phyloP scores from a whole-genome alignment of 1,284 basidiomycete genomes.

The Malassezia japonica region DNA sequence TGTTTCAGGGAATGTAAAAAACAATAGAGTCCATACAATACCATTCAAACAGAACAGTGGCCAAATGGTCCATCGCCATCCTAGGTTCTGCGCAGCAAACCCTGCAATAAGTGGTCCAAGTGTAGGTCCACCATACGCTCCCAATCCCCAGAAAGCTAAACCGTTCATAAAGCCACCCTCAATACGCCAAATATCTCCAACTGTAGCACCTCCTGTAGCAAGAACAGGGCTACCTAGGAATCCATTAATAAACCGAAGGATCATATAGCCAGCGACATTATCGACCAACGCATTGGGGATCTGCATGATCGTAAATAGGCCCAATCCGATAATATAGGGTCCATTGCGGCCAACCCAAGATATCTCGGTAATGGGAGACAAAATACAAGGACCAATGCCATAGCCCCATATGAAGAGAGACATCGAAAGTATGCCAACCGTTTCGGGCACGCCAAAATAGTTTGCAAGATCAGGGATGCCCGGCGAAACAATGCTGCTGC shows the following conservation, averaged over 20 bases:
- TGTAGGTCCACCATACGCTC: slow-evolving; percentile 28
- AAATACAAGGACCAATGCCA: slow-evolving; percentile 31
- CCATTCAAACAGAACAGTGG: slow-evolving; percentile 39
- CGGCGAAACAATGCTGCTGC: slow-evolving; percentile 38
- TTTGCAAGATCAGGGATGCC: slow-evolving; percentile 52
- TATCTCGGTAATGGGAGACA: slow-evolving; percentile 45
- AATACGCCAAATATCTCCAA: slow-evolving; percentile 26
- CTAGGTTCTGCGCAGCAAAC: slow-evolving; percentile 33
- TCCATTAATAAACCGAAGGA: slow-evolving; percentile 47
- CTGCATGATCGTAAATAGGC: slow-evolving; percentile 19
- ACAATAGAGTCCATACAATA: slow-evolving; percentile 22
- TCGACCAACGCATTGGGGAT: slow-evolving; percentile 16
- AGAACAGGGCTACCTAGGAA: slow-evolving; percentile 48
- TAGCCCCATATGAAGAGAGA: slow-evolving; percentile 32
- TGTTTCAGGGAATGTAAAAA: slow-evolving; percentile 23
- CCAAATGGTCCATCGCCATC: slow-evolving; percentile 47
- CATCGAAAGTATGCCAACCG: slow-evolving; percentile 23
- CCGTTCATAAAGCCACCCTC: slow-evolving; percentile 16
- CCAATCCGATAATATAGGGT: slow-evolving; percentile 18
- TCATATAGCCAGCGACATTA: slow-evolving; percentile 16
- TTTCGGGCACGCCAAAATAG: slow-evolving; percentile 17
- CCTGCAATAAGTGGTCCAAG: slow-evolving; percentile 28
- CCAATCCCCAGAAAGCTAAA: slow-evolving; percentile 16
- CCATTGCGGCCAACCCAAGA: slow-evolving; percentile 29
- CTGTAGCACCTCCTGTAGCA: slow-evolving; percentile 40